Evolutionary conservation across 2,329 filamentous ascomycete species (phyloP), one percentile per base, ranked within the genome.

Genomic region (Neocatenulostroma microsporum): DNA sequence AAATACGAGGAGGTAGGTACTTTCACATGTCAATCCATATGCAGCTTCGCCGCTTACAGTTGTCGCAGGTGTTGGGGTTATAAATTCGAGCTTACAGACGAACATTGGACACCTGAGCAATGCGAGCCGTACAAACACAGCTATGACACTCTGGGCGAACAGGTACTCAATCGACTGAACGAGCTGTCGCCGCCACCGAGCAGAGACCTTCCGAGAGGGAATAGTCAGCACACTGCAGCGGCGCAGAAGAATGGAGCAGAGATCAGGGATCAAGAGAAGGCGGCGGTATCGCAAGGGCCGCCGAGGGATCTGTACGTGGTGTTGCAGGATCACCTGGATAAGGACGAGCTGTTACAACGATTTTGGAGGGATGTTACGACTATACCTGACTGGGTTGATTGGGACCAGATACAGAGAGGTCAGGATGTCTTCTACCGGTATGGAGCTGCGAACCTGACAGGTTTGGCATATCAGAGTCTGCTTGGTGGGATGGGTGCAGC

Each of bases 381-480:
- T 0, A 61, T 85, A 3, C 84, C 83, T 0, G 66, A 73, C 1
- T 88, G 82, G 82, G 83, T 88, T 2, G 76, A 87, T 54, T 88
- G 82, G 82, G 72, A 72, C 2, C 81, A 86, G 53, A 80, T 89
- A 38, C 67, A 71, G 41, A 69, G 83, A 50, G 84, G 83, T 0
- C 83, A 89, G 55, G 74, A 82, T 47, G 74, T 86, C 1, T 85
- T 87, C 52, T 87, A 84, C 57, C 74, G 83, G 23, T 88, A 87
- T 57, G 81, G 76, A 13, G 77, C 76, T 0, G 74, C 80, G 1
- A 73, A 73, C 15, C 59, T 86, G 14, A 81, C 78, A 6, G 76
- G 61, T 29, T 69, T 80, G 30, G 73, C 76, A 7, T 82, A 78
- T 53, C 72, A 82, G 46, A 78, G 75, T 5, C 62, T 84, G 0